These are phyloP conservation scores for Tremella fuciformis DNA, from an alignment of 768 basidiomycete genomes.

Conservation along the genomic window DNA sequence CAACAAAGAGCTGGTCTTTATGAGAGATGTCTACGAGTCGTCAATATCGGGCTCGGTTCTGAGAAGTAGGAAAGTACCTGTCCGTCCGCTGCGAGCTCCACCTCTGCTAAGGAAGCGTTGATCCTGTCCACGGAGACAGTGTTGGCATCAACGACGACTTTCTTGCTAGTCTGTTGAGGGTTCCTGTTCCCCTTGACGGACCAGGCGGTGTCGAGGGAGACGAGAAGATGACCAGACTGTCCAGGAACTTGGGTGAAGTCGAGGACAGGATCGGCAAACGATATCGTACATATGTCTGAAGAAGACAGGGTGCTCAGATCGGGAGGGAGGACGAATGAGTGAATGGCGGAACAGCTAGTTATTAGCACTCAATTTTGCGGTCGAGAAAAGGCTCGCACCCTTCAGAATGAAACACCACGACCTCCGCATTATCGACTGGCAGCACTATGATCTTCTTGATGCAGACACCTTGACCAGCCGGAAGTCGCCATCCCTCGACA, in stretches of 20 bases:
- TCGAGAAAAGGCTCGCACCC: constrained; percentile 31
- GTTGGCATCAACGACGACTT: too few species aligned
- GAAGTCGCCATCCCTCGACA: constrained; percentile 41
- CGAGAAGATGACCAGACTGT: constrained; percentile 22
- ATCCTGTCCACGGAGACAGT: too few species aligned
- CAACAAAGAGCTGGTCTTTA: background rate
- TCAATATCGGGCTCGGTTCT: too few species aligned
- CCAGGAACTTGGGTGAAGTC: constrained; percentile 29
- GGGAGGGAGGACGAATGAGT: constrained; percentile 34
- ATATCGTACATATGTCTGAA: constrained; percentile 27
- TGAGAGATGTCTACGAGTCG: background rate
- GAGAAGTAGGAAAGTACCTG: background rate
- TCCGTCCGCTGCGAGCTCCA: background rate
- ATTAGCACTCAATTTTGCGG: background rate
- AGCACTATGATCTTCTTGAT: constrained; percentile 41
- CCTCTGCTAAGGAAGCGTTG: too few species aligned
- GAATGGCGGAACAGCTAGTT: constrained; percentile 39
- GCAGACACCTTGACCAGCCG: constrained; percentile 46
- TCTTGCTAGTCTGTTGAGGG: background rate
- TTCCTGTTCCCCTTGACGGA: constrained; percentile 32
- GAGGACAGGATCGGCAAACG: constrained; percentile 37
- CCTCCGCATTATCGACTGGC: constrained; percentile 24
- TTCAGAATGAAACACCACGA: constrained; percentile 49
- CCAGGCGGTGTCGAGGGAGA: constrained; percentile 48
- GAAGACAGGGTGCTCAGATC: constrained; percentile 13